Evolutionary conservation across 2,329 filamentous ascomycete species (phyloP).

Genomic region (Colletotrichum sp.): DNA sequence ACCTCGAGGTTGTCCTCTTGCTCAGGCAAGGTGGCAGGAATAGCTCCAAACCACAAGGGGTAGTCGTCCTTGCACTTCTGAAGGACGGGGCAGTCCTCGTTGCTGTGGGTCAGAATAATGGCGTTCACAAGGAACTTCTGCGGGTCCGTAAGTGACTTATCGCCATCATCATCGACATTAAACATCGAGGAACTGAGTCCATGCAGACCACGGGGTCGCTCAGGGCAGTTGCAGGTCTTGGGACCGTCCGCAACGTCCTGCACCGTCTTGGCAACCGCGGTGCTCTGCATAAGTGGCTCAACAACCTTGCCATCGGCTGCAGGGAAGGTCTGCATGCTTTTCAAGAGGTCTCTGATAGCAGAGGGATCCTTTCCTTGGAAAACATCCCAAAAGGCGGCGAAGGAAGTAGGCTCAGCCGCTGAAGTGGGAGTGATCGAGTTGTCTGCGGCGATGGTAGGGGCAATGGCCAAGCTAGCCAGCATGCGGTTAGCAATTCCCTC

Average conservation of each 20-base stretch:
- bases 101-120: not conserved
- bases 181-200: not conserved
- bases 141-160: not conserved
- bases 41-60: conserved; percentile 7
- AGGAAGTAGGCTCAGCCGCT: not conserved
- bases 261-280: not conserved
- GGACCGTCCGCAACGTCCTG: not conserved
- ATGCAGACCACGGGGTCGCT: not conserved
- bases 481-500: not conserved
- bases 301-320: not conserved
- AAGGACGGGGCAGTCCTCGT: conserved; percentile 4
- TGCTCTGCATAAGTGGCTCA: not conserved
- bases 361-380: not conserved
- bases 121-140: conserved; percentile 8
- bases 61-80: not conserved
- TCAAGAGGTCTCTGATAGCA: not conserved
- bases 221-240: not conserved
- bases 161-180: not conserved
- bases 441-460: not conserved
- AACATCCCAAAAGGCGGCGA: not conserved
- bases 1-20: not conserved
- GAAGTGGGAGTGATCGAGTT: not conserved
- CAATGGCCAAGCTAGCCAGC: not conserved
- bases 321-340: not conserved
- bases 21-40: not conserved